These are phyloP conservation scores for Dichotomopilus funicola DNA, from an alignment of 2,329 filamentous ascomycete genomes.

Conservation along the genomic window DNA sequence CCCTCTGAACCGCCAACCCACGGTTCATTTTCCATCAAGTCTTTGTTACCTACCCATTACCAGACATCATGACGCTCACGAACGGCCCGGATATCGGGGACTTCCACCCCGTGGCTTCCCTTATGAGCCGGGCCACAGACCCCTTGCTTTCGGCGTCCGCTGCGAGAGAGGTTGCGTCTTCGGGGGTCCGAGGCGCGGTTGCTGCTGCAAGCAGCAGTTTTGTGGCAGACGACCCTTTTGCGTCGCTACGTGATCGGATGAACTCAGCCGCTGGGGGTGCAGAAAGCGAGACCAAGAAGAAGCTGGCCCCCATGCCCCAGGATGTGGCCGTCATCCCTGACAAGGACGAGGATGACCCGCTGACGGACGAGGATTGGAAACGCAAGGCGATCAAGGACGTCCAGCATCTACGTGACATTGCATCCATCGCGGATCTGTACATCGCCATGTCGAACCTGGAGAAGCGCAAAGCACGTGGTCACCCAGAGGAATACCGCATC, in stretches of 20 bases:
- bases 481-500: neutral
- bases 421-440: neutral
- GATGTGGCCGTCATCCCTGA: neutral
- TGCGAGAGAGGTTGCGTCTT: neutral
- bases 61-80: neutral
- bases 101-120: neutral
- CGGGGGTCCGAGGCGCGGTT: neutral
- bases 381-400: neutral
- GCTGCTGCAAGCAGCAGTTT: neutral
- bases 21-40: neutral
- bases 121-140: neutral
- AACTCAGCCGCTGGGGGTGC: neutral
- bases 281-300: neutral
- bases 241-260: neutral
- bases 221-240: neutral
- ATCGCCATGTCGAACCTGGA: neutral
- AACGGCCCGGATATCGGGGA: neutral
- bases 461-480: neutral
- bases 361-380: neutral
- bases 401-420: neutral
- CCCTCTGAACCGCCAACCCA: neutral
- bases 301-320: neutral
- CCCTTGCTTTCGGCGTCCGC: neutral
- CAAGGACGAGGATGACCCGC: neutral
- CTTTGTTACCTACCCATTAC: neutral